Evolutionary conservation across 805 yeast genomes (phyloP).

Genomic region (Candida arabinofermentans): DNA sequence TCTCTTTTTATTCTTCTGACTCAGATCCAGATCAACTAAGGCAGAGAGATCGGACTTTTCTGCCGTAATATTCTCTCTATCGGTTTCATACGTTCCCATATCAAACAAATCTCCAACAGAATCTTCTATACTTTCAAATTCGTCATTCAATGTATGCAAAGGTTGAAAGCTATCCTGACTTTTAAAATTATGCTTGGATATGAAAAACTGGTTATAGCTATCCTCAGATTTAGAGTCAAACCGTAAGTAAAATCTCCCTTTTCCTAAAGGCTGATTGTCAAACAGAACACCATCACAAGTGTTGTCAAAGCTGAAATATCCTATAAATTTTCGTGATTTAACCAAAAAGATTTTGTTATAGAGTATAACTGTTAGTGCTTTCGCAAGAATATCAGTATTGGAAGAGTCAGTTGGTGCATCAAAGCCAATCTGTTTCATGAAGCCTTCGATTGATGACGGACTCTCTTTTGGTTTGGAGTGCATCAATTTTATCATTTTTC

Average conservation of each 20-base stretch:
- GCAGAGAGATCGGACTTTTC: too few relatives aligned
- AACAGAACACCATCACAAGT: conserved; percentile 11
- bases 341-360: conserved; percentile 15
- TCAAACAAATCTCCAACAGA: conserved; percentile 4
- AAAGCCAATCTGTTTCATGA: conserved; percentile 8
- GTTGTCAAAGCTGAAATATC: conserved; percentile 11
- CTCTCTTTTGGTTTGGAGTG: conserved; percentile 1
- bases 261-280: conserved; percentile 9
- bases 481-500: conserved; percentile 16
- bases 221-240: conserved; percentile 3
- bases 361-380: conserved; percentile 19
- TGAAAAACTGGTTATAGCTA: conserved; percentile 4
- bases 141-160: not conserved
- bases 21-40: not conserved
- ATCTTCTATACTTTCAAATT: conserved; percentile 11
- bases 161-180: not conserved
- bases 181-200: conserved; percentile 2
- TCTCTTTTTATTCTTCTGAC: conserved; percentile 8
- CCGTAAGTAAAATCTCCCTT: conserved; percentile 14
- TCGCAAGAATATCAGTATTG: conserved; percentile 5
- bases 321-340: conserved; percentile 7
- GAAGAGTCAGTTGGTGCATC: not conserved
- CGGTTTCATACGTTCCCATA: conserved; percentile 2
- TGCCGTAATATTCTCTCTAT: not conserved
- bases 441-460: conserved; percentile 3